Evolutionary conservation across 2,329 filamentous ascomycete species (phyloP).

Genomic region (Paraphaeosphaeria minitans): DNA sequence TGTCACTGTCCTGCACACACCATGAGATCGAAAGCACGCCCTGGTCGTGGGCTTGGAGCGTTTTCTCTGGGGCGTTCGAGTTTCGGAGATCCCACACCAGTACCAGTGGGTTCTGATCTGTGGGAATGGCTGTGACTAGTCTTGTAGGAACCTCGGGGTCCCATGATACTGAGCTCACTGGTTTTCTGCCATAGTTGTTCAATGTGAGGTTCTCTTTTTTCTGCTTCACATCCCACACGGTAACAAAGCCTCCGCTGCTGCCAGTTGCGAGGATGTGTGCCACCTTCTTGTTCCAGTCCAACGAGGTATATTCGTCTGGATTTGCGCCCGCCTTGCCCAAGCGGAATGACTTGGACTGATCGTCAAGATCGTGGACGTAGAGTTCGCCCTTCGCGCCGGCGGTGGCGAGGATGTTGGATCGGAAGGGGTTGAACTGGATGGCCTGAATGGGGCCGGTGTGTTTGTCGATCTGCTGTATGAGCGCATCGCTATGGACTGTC

Average conservation of each 20-base stretch:
- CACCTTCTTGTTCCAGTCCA: slow-evolving; percentile 99
- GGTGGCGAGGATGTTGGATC: slow-evolving; percentile 88
- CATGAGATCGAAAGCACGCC: slow-evolving; percentile 93
- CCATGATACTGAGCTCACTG: slow-evolving; percentile 95
- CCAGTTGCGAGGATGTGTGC: slow-evolving; percentile 95
- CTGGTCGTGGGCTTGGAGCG: slow-evolving; percentile 88
- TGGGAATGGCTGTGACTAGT: slow-evolving; percentile 87
- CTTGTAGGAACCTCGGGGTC: slow-evolving; percentile 93
- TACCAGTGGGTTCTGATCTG: slow-evolving; percentile 86
- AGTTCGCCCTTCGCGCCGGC: slow-evolving; percentile 95
- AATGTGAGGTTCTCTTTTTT: slow-evolving; percentile 97
- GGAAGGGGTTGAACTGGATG: slow-evolving; percentile 93
- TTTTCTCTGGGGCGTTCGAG: slow-evolving; percentile 90
- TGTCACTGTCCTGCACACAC: slow-evolving; percentile 88
- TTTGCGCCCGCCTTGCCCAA: slow-evolving; percentile 86
- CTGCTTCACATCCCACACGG: slow-evolving; percentile 97
- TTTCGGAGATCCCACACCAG: slow-evolving; percentile 95
- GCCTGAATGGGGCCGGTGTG: slow-evolving; percentile 93
- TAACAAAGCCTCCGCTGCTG: slow-evolving; percentile 90
- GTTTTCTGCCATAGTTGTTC: slow-evolving; percentile 86
- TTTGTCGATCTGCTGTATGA: slow-evolving; percentile 84
- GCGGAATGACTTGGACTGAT: slow-evolving; percentile 84
- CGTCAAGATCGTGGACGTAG: slow-evolving; percentile 93
- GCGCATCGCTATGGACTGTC: slow-evolving; percentile 64
- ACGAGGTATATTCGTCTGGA: slow-evolving; percentile 91